Evolutionary conservation across 2,329 filamentous ascomycete genomes (phyloP).

Genomic region (Coccinonectria pachysandricola): DNA sequence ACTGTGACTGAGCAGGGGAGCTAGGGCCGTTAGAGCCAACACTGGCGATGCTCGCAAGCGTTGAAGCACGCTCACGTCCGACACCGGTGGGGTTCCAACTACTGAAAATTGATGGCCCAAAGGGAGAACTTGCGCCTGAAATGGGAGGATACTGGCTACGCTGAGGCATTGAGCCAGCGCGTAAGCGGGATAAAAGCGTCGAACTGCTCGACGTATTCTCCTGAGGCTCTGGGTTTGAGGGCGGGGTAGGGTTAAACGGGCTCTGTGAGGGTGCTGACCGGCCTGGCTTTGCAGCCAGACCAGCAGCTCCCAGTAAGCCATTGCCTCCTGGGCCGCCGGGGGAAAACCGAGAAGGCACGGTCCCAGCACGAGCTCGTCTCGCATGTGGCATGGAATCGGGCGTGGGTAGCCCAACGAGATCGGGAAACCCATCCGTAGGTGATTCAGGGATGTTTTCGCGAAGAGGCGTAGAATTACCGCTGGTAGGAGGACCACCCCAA

Average conservation of each 20-base stretch:
- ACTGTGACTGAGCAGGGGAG: conserved; percentile 77
- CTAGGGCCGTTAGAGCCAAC: conserved; percentile 83
- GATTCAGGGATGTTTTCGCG: conserved; percentile 97
- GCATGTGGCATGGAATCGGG: conserved; percentile 56
- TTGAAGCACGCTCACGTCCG: conserved; percentile 73
- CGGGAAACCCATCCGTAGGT: conserved; percentile 89
- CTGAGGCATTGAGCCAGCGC: conserved; percentile 91
- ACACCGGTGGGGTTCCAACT: conserved; percentile 62
- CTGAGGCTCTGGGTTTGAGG: conserved; percentile 41
- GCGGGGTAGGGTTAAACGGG: conserved; percentile 63
- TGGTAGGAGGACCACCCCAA: conserved; percentile 94
- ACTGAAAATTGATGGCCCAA: conserved; percentile 84
- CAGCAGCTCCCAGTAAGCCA: conserved; percentile 45
- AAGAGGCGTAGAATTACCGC: conserved; percentile 89
- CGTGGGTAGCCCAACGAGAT: conserved; percentile 65
- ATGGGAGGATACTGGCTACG: conserved; percentile 56
- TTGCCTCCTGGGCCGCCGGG: conserved; percentile 59
- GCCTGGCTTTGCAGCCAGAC: conserved; percentile 62
- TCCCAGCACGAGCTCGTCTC: conserved; percentile 81
- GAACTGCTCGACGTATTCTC: conserved; percentile 47
- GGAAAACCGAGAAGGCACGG: conserved; percentile 89
- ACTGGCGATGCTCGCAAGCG: conserved; percentile 71
- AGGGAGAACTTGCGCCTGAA: conserved; percentile 53
- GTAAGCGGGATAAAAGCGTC: conserved; percentile 70
- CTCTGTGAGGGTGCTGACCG: conserved; percentile 79